Percentiles rank a stretch among this genome's conserved stretches.
phyloP scores from a whole-genome alignment of 495 filamentous ascomycete genomes.

The Ascobolus immersus region DNA sequence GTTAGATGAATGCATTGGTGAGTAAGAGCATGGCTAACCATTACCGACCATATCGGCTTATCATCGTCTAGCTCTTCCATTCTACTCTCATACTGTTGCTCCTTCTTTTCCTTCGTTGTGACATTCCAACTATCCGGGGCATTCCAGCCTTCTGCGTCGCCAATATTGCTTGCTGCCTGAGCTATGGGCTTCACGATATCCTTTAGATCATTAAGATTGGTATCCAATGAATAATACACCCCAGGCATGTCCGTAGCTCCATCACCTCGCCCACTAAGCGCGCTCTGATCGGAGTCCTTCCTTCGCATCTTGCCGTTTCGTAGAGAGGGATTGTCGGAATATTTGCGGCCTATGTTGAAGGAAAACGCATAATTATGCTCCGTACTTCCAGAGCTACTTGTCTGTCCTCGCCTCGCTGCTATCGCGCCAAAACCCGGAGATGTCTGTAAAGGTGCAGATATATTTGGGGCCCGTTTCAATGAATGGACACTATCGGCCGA shows the following conservation, averaged over 20 bases:
- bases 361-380: background rate
- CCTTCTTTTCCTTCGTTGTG: slow-evolving; percentile 38
- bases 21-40: slow-evolving; percentile 35
- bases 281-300: slow-evolving; percentile 20
- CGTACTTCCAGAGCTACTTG: background rate
- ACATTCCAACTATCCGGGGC: slow-evolving; percentile 89
- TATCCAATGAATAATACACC: slow-evolving; percentile 69
- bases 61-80: slow-evolving; percentile 31
- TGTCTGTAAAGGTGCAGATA: slow-evolving; percentile 19
- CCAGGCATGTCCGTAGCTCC: no score
- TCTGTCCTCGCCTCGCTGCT: slow-evolving; percentile 3
- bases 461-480: slow-evolving; percentile 5
- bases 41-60: slow-evolving; percentile 28
- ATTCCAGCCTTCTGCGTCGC: slow-evolving; percentile 36
- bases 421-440: no score
- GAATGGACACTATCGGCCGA: slow-evolving; percentile 4
- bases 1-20: slow-evolving; percentile 13
- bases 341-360: slow-evolving; percentile 39
- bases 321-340: slow-evolving; percentile 21
- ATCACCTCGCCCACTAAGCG: no score
- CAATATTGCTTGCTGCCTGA: slow-evolving; percentile 16
- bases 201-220: slow-evolving; percentile 56
- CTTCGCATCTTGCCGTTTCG: slow-evolving; percentile 20
- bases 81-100: slow-evolving; percentile 19
- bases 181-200: slow-evolving; percentile 37